A percentile compares a stretch with the other conserved stretches of the same genome.
These are phyloP conservation scores for Cylindrodendrum hubeiense DNA, from an alignment of 2,329 filamentous ascomycete genomes.

Conservation along the genomic window DNA sequence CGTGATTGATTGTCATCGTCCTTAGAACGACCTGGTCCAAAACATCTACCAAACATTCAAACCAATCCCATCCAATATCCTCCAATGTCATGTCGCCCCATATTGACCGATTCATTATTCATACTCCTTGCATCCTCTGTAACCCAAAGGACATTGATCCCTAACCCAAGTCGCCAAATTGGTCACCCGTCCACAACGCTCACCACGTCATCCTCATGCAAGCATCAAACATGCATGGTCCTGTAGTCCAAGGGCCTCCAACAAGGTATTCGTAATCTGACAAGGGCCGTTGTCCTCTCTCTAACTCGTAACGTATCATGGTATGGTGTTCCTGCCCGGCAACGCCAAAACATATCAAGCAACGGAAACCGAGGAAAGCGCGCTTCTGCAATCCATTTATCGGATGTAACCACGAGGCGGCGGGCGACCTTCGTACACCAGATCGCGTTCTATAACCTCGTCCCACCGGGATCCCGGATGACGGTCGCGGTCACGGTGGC, in stretches of 20 bases:
- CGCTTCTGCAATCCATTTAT: slow-evolving; percentile 26
- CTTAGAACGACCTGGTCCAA: slow-evolving; percentile 12
- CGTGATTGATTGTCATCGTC: slow-evolving; percentile 23
- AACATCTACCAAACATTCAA: slow-evolving; percentile 21
- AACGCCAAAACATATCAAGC: slow-evolving; percentile 24
- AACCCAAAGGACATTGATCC: background rate
- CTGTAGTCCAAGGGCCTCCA: slow-evolving; percentile 18
- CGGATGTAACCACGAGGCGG: slow-evolving; percentile 45
- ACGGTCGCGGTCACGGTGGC: slow-evolving; percentile 52
- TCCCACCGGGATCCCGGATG: slow-evolving; percentile 59
- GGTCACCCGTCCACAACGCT: slow-evolving; percentile 12
- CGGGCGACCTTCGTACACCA: slow-evolving; percentile 68
- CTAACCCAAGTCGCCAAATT: slow-evolving; percentile 9
- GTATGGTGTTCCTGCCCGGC: slow-evolving; percentile 15
- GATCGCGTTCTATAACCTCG: slow-evolving; percentile 76
- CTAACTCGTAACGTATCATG: slow-evolving; percentile 16
- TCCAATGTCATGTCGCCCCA: slow-evolving; percentile 6
- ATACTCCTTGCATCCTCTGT: slow-evolving; percentile 14
- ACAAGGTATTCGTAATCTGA: slow-evolving; percentile 9
- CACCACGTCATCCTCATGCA: slow-evolving; percentile 5
- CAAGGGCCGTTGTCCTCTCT: slow-evolving; percentile 16
- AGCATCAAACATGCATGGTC: slow-evolving; percentile 10
- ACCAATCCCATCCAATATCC: slow-evolving; percentile 6
- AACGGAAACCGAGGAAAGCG: slow-evolving; percentile 2
- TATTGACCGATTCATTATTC: slow-evolving; percentile 24